Conservation (phyloP, 2,329 filamentous ascomycete species). For the Lachnellula arida region DNA sequence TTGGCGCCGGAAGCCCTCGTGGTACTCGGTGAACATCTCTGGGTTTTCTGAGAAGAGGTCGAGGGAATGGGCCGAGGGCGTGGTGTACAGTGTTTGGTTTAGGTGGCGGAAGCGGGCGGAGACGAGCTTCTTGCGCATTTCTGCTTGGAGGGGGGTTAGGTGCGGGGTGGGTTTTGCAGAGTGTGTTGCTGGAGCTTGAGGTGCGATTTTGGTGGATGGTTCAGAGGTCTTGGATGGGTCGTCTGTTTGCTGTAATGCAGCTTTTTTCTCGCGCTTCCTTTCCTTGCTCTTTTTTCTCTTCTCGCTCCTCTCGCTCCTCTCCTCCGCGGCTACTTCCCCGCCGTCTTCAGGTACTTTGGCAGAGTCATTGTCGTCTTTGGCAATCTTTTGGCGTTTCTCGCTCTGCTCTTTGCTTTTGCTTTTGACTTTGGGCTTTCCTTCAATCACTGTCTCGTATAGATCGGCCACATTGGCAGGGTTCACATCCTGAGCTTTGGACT, state of each 20-base stretch:
- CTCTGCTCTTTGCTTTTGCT: constrained; percentile 19
- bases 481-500: constrained; percentile 52
- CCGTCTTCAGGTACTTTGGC: constrained; percentile 1
- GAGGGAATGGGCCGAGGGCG: constrained; percentile 78
- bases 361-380: constrained; percentile 13
- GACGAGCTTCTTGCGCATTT: constrained; percentile 92
- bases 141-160: constrained; percentile 86
- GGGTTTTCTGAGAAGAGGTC: constrained; percentile 77
- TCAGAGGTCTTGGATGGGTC: constrained; percentile 3
- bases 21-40: constrained; percentile 94
- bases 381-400: constrained; percentile 27
- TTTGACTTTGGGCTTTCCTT: constrained; percentile 50
- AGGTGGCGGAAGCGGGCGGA: constrained; percentile 95
- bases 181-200: constrained; percentile 31
- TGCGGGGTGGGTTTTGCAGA: constrained; percentile 45
- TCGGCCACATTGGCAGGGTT: constrained; percentile 68
- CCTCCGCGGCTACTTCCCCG: constrained; percentile 7
- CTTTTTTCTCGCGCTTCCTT: constrained; percentile 34
- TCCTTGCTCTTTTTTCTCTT: constrained; percentile 33
- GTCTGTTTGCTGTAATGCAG: constrained; percentile 11
- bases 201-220: constrained; percentile 9
- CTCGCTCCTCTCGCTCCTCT: constrained; percentile 5
- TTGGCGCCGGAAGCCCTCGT: constrained; percentile 92
- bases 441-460: constrained; percentile 75
- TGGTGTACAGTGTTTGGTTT: constrained; percentile 94